Percentiles rank a stretch among this genome's conserved stretches.
phyloP scores from a whole-genome alignment of 163 green algal genomes.

The Scenedesmus sp. region DNA sequence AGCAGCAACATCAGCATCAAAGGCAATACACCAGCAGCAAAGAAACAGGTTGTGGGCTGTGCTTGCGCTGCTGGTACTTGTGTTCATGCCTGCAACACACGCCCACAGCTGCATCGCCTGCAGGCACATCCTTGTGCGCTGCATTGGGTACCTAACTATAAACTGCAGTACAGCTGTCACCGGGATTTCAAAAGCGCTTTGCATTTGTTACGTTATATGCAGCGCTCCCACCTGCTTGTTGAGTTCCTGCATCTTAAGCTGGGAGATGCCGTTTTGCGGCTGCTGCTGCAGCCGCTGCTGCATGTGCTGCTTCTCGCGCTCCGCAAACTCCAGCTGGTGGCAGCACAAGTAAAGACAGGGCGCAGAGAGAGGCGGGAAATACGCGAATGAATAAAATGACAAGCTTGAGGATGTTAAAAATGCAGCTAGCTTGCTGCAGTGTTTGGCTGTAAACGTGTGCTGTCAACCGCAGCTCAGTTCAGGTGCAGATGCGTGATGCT shows the following conservation, averaged over 20 bases:
- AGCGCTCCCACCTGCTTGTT: slow-evolving; percentile 29
- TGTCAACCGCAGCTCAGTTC: too few species aligned
- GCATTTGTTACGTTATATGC: too few species aligned
- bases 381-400: too few species aligned
- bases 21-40: not conserved
- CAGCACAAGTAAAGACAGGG: not conserved
- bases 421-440: too few species aligned
- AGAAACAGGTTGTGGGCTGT: not conserved
- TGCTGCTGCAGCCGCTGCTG: slow-evolving; percentile 42
- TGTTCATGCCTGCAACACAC: not conserved
- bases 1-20: not conserved
- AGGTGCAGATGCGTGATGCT: too few species aligned
- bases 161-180: too few species aligned
- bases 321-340: not conserved
- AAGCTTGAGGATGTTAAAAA: too few species aligned
- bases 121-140: not conserved
- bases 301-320: slow-evolving; percentile 44
- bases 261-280: not conserved
- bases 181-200: too few species aligned
- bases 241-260: slow-evolving; percentile 23
- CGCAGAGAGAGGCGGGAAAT: too few species aligned
- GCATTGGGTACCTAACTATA: too few species aligned
- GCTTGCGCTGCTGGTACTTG: not conserved
- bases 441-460: too few species aligned
- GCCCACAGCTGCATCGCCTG: too few species aligned